Evolutionary conservation across 331 rosid genomes (phyloP).

Genomic region (Saraca asoca): DNA sequence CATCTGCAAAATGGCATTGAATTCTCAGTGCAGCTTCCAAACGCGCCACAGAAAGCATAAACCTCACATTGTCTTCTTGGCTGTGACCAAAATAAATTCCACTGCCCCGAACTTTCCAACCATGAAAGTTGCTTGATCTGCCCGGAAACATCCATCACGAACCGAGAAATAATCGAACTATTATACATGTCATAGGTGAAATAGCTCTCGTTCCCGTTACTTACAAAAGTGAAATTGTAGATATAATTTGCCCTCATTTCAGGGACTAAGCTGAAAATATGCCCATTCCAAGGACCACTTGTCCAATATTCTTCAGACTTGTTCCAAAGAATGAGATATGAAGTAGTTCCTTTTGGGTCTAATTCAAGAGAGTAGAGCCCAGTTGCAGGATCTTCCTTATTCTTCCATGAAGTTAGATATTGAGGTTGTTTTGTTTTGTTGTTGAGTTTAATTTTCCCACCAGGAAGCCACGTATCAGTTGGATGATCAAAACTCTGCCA

Average conservation of each 20-base stretch:
- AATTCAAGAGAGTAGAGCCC: conserved; percentile 54
- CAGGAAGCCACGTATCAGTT: conserved; percentile 56
- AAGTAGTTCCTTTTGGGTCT: conserved; percentile 29
- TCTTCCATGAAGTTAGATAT: conserved; percentile 62
- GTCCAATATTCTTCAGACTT: conserved; percentile 47
- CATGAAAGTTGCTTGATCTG: conserved; percentile 44
- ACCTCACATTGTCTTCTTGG: conserved; percentile 48
- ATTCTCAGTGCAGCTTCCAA: conserved; percentile 46
- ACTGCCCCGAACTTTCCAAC: conserved; percentile 23
- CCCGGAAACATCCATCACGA: conserved; percentile 46
- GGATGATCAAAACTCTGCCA: conserved; percentile 73
- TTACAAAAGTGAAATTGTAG: conserved; percentile 36
- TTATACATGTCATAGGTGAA: conserved; percentile 46
- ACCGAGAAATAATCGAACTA: conserved; percentile 18
- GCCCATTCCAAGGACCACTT: conserved; percentile 60
- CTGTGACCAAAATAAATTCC: conserved; percentile 51
- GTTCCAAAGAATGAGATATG: conserved; percentile 43
- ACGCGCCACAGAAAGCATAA: conserved; percentile 45
- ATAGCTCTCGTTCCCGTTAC: conserved; percentile 48
- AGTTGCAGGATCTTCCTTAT: conserved; percentile 44
- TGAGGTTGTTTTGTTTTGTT: conserved; percentile 44
- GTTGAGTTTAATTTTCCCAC: conserved; percentile 38
- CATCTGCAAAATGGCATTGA: conserved; percentile 49
- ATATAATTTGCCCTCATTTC: conserved; percentile 44
- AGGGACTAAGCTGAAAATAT: conserved; percentile 43